Base-by-base conservation (phyloP, 2,329 filamentous ascomycete species). In the Drechslera avenae region DNA sequence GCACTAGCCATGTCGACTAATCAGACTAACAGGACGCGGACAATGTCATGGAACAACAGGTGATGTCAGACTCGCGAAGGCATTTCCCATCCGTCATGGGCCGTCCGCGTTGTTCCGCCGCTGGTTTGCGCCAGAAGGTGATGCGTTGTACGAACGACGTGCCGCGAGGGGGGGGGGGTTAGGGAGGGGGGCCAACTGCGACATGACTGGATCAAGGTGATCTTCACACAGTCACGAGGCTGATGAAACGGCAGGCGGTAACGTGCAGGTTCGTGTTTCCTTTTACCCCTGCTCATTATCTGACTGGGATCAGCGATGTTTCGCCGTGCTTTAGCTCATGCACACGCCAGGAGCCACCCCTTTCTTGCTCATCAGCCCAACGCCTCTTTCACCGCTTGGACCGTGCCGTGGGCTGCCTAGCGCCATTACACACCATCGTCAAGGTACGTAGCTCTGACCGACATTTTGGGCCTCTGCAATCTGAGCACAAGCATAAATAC, bases 401-500 rank as follows among this genome's bases (percentile, higher is more conserved):
- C 71, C 72, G 68, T 65, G 66, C 64, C 60, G 56, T 58, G 63
- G 62, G 57, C 52, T 68, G 67, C 66, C 67, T 63, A 66, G 68
- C 59, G 64, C 67, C 60, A 72, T 73, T 73, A 66, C 69, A 73
- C 68, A 56, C 26, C 71, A 69, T 72, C 64, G 63, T 73, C 70
- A 69, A 69, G 62, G 62, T 64, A 70, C 64, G 67, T 71, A 73
- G 63, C 67, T 28, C 26, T 73, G 70, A 73, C 69, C 70, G 70
- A 73, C 67, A 68, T 66, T 70, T 67, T 72, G 59, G 56, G 64
- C 42, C 49, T 64, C 60, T 69, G 62, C 59, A 68, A 71, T 69
- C 64, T 69, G 62, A 63, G 62, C 62, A 64, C 61, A 67, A 63
- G 68, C 72, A 74, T 74, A 74, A 74, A 73, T 73, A 72, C 68